A percentile compares a stretch with the other conserved stretches of the same genome.
phyloP scores from a whole-genome alignment of 805 yeast species.

The Debaryomyces castellii region DNA sequence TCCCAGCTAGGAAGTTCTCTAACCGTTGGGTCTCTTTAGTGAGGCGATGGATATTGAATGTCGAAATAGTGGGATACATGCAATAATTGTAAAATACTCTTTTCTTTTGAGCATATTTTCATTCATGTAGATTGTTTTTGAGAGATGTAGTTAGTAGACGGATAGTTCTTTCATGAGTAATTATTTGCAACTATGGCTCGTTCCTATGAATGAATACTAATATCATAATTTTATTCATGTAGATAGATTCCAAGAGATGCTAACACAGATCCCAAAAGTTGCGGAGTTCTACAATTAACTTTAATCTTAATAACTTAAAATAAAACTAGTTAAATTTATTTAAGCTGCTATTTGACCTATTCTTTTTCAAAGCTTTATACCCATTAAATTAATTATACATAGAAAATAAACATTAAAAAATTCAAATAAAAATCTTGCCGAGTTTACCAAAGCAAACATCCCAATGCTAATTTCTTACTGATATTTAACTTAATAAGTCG shows the following conservation, averaged over 20 bases:
- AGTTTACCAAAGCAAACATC: not conserved
- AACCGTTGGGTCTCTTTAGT: conserved; percentile 49
- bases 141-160: too few species aligned
- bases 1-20: conserved; percentile 63
- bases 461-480: conserved; percentile 3
- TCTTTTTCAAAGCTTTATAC: conserved; percentile 1
- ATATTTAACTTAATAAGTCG: conserved; percentile 5
- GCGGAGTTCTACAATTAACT: not conserved
- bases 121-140: too few species aligned
- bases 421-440: conserved; percentile 5
- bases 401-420: conserved; percentile 9
- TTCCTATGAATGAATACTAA: too few species aligned
- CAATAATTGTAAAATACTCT: too few species aligned
- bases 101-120: too few species aligned
- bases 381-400: conserved; percentile 15
- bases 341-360: not conserved
- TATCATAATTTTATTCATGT: too few species aligned
- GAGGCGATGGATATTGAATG: conserved; percentile 60
- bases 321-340: not conserved
- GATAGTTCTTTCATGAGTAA: too few species aligned
- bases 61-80: conserved; percentile 51
- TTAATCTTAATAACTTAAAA: not conserved
- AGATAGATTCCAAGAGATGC: too few species aligned
- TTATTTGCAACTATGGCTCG: too few species aligned
- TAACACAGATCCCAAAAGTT: not conserved